Conservation (phyloP, 495 filamentous ascomycete genomes). For the Pseudotulostoma volvatum region DNA sequence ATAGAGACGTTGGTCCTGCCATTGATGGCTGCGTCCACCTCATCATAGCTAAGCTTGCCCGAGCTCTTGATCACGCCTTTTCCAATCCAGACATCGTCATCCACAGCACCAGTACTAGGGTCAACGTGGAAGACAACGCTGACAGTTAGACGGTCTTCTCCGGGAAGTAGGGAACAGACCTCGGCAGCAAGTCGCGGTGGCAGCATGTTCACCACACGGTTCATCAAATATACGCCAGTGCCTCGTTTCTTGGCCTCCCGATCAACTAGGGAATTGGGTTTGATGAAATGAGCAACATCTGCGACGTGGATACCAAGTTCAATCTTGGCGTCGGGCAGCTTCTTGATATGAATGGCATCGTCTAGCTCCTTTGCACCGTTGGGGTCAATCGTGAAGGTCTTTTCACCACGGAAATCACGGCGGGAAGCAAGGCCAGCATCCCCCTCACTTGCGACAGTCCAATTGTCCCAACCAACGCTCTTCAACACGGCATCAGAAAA, state of each 20-base stretch:
- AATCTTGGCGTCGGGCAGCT: constrained; percentile 61
- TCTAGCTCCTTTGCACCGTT: constrained; percentile 71
- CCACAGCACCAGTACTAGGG: constrained; percentile 54
- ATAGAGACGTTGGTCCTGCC: constrained; percentile 41
- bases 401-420: constrained; percentile 80
- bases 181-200: constrained; percentile 71
- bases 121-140: constrained; percentile 86
- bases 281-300: constrained; percentile 94
- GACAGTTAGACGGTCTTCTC: constrained; percentile 76
- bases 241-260: constrained; percentile 96
- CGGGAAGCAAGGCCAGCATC: constrained; percentile 58
- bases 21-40: constrained; percentile 65
- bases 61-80: constrained; percentile 85
- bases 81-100: constrained; percentile 81
- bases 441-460: constrained; percentile 69
- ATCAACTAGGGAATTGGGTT: constrained; percentile 87
- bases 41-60: constrained; percentile 65
- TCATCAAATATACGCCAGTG: constrained; percentile 85
- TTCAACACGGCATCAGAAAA: constrained; percentile 92
- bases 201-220: constrained; percentile 80
- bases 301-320: constrained; percentile 93
- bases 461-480: constrained; percentile 81
- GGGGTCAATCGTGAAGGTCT: constrained; percentile 81
- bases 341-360: constrained; percentile 82
- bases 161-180: constrained; percentile 71